Conservation (phyloP, 2,329 filamentous ascomycete genomes). For the Verticillium isaacii region DNA sequence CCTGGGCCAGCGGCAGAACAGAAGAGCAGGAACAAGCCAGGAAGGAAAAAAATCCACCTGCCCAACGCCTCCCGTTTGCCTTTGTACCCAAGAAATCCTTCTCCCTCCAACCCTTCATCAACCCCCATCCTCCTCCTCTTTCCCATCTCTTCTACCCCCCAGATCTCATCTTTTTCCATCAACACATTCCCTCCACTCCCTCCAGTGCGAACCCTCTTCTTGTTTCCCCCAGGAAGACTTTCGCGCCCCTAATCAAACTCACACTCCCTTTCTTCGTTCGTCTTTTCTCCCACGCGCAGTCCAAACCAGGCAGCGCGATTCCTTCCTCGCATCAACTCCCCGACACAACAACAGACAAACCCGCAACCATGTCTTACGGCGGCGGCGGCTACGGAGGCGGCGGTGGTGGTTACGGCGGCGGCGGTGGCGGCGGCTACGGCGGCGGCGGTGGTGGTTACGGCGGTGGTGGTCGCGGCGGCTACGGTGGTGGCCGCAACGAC, state of each 20-base stretch:
- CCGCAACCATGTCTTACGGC: constrained; percentile 39
- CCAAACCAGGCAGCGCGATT: constrained; percentile 1
- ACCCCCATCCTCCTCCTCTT: constrained; percentile 7
- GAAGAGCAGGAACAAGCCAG: background rate
- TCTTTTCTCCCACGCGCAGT: background rate
- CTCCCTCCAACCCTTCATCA: constrained; percentile 7
- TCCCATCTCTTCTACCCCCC: constrained; percentile 4
- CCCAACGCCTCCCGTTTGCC: background rate
- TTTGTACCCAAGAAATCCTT: constrained; percentile 9
- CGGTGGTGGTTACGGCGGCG: constrained; percentile 20
- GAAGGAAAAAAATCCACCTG: constrained; percentile 1
- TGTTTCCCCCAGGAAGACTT: constrained; percentile 8
- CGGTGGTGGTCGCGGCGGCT: constrained; percentile 27
- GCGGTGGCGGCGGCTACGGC: constrained; percentile 20
- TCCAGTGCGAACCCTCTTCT: constrained; percentile 7
- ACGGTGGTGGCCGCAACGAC: constrained; percentile 35
- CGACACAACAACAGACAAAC: background rate
- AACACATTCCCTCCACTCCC: constrained; percentile 8
- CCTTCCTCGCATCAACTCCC: constrained; percentile 2
- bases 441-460: constrained; percentile 22
- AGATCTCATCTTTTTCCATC: constrained; percentile 4
- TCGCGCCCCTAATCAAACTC: background rate
- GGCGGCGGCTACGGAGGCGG: constrained; percentile 13
- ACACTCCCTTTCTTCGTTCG: background rate
- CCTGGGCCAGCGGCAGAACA: background rate